A percentile compares a stretch with the other conserved stretches of the same genome.
phyloP scores from a whole-genome alignment of 2,329 filamentous ascomycete species.

The Metarhizium guizhouense region DNA sequence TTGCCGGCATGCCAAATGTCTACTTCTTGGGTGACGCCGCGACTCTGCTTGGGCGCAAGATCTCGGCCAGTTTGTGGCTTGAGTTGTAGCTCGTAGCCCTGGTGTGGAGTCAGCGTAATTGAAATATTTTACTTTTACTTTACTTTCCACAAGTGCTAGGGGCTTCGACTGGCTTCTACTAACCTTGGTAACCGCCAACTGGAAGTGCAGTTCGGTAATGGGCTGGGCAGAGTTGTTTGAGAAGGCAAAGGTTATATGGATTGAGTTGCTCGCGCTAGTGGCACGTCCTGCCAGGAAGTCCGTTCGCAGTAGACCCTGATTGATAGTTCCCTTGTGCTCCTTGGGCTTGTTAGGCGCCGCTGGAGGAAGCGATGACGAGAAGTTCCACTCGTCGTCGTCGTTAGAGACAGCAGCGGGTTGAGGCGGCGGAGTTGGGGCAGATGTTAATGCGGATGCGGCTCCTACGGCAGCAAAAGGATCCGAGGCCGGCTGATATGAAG shows the following conservation, averaged over 20 bases:
- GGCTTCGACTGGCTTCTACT: not conserved
- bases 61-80: slow-evolving; percentile 76
- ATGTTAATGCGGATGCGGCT: slow-evolving; percentile 16
- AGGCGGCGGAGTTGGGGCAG: slow-evolving; percentile 13
- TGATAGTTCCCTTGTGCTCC: slow-evolving; percentile 57
- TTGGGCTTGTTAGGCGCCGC: slow-evolving; percentile 44
- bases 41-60: slow-evolving; percentile 62
- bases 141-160: not conserved
- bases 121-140: not conserved
- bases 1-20: slow-evolving; percentile 66
- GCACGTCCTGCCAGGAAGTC: slow-evolving; percentile 61
- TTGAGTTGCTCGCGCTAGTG: slow-evolving; percentile 41
- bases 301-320: slow-evolving; percentile 61
- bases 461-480: slow-evolving; percentile 47
- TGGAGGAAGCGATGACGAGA: slow-evolving; percentile 73
- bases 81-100: slow-evolving; percentile 75
- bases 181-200: slow-evolving; percentile 90
- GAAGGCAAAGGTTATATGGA: slow-evolving; percentile 70
- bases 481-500: slow-evolving; percentile 26
- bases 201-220: slow-evolving; percentile 76
- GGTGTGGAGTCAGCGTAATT: not conserved
- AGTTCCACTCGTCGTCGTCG: slow-evolving; percentile 92
- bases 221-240: slow-evolving; percentile 68
- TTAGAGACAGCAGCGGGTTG: slow-evolving; percentile 24
- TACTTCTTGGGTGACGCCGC: slow-evolving; percentile 75